Conservation (phyloP, 2,329 filamentous ascomycete genomes). For the Sarocladiaceae sp. region DNA sequence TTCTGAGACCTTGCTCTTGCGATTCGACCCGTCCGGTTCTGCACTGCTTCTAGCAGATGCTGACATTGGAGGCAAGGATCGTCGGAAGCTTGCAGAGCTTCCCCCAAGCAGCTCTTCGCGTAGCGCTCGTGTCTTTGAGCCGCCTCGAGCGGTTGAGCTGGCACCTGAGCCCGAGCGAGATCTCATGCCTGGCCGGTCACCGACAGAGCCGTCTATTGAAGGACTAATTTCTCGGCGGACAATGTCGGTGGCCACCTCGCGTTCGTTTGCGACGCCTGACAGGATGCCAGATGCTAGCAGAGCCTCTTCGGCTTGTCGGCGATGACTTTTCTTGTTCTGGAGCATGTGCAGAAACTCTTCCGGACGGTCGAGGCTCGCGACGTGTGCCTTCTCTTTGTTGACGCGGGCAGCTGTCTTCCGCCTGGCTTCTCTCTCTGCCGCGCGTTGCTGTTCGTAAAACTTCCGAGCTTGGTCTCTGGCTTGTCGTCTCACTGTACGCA, state of each 20-base stretch:
- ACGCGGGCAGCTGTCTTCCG: slow-evolving; percentile 19
- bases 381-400: background rate
- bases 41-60: slow-evolving; percentile 22
- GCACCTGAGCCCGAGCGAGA: slow-evolving; percentile 1
- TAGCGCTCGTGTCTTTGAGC: slow-evolving; percentile 32
- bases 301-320: slow-evolving; percentile 29
- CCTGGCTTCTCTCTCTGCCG: slow-evolving; percentile 8
- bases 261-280: slow-evolving; percentile 34
- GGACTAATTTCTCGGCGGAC: slow-evolving; percentile 23
- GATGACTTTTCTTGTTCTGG: slow-evolving; percentile 24
- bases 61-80: slow-evolving; percentile 31
- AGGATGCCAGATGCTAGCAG: slow-evolving; percentile 39
- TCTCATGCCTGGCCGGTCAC: background rate
- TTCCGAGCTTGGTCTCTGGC: slow-evolving; percentile 47
- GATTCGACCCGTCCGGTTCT: slow-evolving; percentile 20
- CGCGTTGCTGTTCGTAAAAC: slow-evolving; percentile 33
- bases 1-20: slow-evolving; percentile 35
- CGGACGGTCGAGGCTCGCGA: slow-evolving; percentile 24
- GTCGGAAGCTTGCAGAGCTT: slow-evolving; percentile 27
- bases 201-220: slow-evolving; percentile 10
- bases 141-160: slow-evolving; percentile 10
- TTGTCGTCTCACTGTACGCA: slow-evolving; percentile 45
- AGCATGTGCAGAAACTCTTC: slow-evolving; percentile 31
- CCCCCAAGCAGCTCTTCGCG: slow-evolving; percentile 28
- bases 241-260: slow-evolving; percentile 29